These are phyloP conservation scores for Medicago truncatula DNA, from an alignment of 306 rosid genomes.

Conservation along the genomic window DNA sequence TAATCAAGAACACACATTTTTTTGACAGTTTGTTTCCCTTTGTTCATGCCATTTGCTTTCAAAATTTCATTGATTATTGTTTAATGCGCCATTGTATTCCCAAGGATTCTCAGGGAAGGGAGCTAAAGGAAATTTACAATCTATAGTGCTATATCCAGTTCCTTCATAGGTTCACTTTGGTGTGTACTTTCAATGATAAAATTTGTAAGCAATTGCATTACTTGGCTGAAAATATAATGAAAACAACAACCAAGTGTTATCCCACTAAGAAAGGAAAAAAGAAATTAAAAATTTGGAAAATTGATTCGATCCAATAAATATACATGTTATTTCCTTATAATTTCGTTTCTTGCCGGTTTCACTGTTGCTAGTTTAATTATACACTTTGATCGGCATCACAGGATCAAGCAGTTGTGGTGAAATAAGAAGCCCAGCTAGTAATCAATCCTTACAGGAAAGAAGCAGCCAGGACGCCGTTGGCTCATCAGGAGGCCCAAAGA, in stretches of 20 bases:
- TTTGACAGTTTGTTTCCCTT: too few species aligned
- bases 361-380: slow-evolving; percentile 14
- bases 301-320: not conserved
- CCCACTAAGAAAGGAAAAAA: not conserved
- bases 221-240: not conserved
- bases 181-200: too few species aligned
- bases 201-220: too few species aligned
- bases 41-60: too few species aligned
- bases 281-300: too few species aligned
- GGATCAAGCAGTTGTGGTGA: slow-evolving; percentile 75
- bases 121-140: too few species aligned
- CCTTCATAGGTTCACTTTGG: too few species aligned
- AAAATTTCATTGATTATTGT: too few species aligned
- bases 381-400: slow-evolving; percentile 43
- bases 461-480: slow-evolving; percentile 54
- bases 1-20: too few species aligned
- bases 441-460: slow-evolving; percentile 53
- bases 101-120: too few species aligned
- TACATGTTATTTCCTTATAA: not conserved
- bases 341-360: not conserved
- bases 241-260: not conserved
- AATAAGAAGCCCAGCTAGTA: slow-evolving; percentile 63
- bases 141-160: too few species aligned
- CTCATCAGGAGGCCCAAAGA: slow-evolving; percentile 49
- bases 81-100: too few species aligned